Base-by-base conservation (phyloP, 2,329 filamentous ascomycete genomes). In the Apiospora saccharicola region DNA sequence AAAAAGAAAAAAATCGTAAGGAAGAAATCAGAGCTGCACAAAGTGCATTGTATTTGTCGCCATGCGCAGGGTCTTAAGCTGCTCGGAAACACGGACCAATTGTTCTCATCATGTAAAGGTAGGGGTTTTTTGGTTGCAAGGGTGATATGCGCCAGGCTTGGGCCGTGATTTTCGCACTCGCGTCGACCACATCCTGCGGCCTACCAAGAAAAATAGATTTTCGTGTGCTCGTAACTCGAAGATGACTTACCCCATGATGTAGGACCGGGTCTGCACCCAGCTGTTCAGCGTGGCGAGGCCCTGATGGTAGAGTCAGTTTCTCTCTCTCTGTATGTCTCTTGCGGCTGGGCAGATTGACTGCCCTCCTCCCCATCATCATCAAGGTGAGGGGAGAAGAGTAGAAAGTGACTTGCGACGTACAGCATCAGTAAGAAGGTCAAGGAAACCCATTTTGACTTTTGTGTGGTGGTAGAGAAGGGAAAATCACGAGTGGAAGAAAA, bases 61-160 rank as follows among this genome's bases (percentile, higher is more conserved):
- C 80, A 77, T 80, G 76, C 78, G 88, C 90, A 90, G 91, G 91
- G 92, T 90, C 92, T 93, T 93, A 91, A 88, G 77, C 91, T 90
- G 90, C 90, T 93, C 91, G 89, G 92, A 88, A 93, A 93, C 91
- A 93, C 91, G 91, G 91, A 93, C 91, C 90, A 93, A 93, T 89
- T 85, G 85, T 87, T 91, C 87, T 93, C 91, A 93, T 93, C 91
- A 92, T 88, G 44, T 70, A 43, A 74, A 72, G 71, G 68, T 10
- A 41, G 64, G 24, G 10, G 34, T 13, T 68, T 49, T 74, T 76
- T 70, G 75, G 75, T 71, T 30, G 67, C 41, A 47, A 46, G 24
- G 41, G 67, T 44, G 26, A 19, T 68, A 46, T 68, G 67, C 64
- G 64, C n/a, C 73, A 57, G 51, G 67, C 22, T 44, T 14, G 37